Evolutionary conservation across 2,329 filamentous ascomycete genomes (phyloP).

Genomic region (Talaromyces sp.): DNA sequence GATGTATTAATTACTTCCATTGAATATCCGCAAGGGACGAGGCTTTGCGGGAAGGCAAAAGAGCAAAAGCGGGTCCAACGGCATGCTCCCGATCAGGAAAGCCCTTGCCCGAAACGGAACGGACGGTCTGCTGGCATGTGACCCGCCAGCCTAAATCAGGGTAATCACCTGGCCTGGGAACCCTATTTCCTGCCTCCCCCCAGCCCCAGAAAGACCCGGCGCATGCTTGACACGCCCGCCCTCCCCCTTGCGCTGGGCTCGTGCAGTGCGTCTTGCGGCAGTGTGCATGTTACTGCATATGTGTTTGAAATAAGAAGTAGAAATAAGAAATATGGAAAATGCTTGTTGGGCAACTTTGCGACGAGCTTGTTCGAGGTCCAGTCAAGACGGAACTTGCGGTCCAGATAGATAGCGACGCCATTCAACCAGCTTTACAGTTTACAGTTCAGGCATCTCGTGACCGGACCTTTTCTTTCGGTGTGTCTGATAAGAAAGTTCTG

Average conservation of each 20-base stretch:
- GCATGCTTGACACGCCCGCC: neutral
- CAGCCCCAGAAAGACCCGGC: no score
- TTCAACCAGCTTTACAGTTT: neutral
- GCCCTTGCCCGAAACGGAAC: neutral
- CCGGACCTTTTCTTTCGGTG: neutral
- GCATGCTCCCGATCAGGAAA: neutral
- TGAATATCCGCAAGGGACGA: neutral
- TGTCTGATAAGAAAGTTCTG: neutral
- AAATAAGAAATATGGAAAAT: no score
- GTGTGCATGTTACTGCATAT: neutral
- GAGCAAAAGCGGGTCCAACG: neutral
- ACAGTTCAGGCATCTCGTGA: neutral
- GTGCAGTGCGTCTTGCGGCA: neutral
- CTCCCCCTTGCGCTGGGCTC: neutral
- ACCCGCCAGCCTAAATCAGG: neutral
- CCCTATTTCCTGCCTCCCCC: conserved; percentile 1
- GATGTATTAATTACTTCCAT: neutral
- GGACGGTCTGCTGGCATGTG: conserved; percentile 1
- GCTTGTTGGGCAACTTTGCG: neutral
- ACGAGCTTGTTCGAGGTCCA: no score
- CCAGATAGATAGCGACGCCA: neutral
- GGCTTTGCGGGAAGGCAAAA: no score
- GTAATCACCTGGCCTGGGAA: conserved; percentile 8
- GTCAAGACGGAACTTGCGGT: neutral
- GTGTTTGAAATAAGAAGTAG: no score